Evolutionary conservation across 2,329 filamentous ascomycete genomes (phyloP), one percentile per base, ranked within the genome.

Genomic region (Simplicillium sp.): DNA sequence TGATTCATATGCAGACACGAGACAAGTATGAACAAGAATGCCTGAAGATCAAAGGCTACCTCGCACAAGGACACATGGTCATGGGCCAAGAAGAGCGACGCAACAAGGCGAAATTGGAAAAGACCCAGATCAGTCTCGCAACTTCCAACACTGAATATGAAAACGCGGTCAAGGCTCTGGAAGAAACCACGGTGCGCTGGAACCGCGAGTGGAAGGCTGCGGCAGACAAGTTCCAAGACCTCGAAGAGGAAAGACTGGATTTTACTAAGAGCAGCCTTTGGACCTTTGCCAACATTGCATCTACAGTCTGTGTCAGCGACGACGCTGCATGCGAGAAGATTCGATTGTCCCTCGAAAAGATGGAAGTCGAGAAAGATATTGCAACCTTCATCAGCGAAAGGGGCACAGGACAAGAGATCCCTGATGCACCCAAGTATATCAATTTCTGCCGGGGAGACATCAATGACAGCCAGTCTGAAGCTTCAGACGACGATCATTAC

Each of bases 41-140:
- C 58, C 72, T 98, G 35, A 92, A 95, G 60, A 97, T 98, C 61
- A 98, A 98, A 64, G 92, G 92, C 32, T 98, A 98, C 57, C 77
- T 98, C 4, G 92, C 94, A 4, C 92, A 98, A 63, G 92, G 92
- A 9, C 94, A 98, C 60, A 98, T 98, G 92, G 92, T 98, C 43
- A 98, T 98, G 92, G 92, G 92, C 12, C 92, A 98, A 54, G 92
- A 98, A 60, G 92, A 98, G 67, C 80, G 92, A 20, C 96, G 95
- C 66, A 98, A 98, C 64, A 98, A 98, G 66, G 89, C 90, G 16
- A 97, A 95, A 64, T 75, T 98, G 34, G 92, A 98, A 62, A 98
- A 98, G 74, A 97, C 92, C 2, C 92, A 98, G 60, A 92, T 96
- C 53, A 94, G 89, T 54, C 75, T 98, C 44, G 89, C 89, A 1